Percentiles rank a stretch among this genome's conserved stretches.
Conservation (phyloP, 2,329 filamentous ascomycete genomes). For the Tolypocladium paradoxum region DNA sequence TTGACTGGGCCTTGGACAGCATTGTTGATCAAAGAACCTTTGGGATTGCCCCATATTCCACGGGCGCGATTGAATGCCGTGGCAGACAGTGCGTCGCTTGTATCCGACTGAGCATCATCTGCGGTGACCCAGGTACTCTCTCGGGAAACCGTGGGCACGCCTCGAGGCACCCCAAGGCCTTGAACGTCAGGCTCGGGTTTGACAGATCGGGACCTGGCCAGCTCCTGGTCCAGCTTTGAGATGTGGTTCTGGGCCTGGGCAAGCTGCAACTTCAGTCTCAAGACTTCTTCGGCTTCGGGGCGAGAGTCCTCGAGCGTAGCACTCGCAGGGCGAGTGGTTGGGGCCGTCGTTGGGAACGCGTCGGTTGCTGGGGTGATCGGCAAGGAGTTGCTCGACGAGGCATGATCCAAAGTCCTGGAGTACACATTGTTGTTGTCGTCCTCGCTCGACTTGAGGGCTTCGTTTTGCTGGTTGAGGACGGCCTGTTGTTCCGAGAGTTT, state of each 20-base stretch:
- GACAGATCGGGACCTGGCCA: slow-evolving; percentile 51
- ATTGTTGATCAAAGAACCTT: slow-evolving; percentile 25
- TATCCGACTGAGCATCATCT: slow-evolving; percentile 47
- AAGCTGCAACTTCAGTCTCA: slow-evolving; percentile 60
- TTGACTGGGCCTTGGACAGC: slow-evolving; percentile 24
- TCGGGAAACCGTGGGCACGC: slow-evolving; percentile 13
- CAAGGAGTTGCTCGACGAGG: slow-evolving; percentile 45
- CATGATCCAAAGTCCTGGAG: slow-evolving; percentile 30
- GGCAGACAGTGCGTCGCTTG: slow-evolving; percentile 41
- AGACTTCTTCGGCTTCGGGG: slow-evolving; percentile 44
- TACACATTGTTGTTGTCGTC: slow-evolving; percentile 20
- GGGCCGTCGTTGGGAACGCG: slow-evolving; percentile 34
- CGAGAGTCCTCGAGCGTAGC: slow-evolving; percentile 32
- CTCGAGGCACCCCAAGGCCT: slow-evolving; percentile 9
- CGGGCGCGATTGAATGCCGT: slow-evolving; percentile 42
- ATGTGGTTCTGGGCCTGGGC: slow-evolving; percentile 61
- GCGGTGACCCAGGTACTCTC: slow-evolving; percentile 40
- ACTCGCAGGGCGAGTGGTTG: slow-evolving; percentile 43
- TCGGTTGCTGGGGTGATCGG: slow-evolving; percentile 54
- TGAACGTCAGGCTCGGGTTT: slow-evolving; percentile 36
- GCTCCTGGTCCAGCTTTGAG: slow-evolving; percentile 59
- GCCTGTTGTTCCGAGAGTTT: slow-evolving; percentile 64
- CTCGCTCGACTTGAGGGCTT: slow-evolving; percentile 34
- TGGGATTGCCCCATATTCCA: slow-evolving; percentile 44
- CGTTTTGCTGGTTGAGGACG: slow-evolving; percentile 47